Evolutionary conservation across 768 basidiomycete species (phyloP).

Genomic region (Mycena galopus): DNA sequence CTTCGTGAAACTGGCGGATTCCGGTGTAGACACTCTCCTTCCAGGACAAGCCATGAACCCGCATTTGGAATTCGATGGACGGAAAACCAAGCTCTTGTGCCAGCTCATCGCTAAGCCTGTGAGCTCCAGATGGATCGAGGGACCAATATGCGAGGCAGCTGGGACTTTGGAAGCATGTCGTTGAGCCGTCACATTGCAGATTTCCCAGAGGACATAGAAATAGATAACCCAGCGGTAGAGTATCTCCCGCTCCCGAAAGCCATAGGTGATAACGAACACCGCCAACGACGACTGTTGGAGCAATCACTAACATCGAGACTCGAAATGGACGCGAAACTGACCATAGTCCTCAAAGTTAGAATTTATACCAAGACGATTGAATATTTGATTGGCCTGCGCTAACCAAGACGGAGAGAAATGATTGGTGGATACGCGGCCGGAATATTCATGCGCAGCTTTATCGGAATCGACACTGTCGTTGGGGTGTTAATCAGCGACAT

Average conservation of each 20-base stretch:
- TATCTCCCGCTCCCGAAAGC: neutral
- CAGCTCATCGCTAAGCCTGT: neutral
- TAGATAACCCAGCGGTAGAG: neutral
- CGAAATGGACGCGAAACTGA: neutral
- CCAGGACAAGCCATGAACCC: neutral
- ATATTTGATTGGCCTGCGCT: slow-evolving; percentile 8
- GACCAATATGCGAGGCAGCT: neutral
- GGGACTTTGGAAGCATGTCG: neutral
- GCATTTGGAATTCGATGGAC: neutral
- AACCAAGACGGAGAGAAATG: neutral
- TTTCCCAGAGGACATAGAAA: neutral
- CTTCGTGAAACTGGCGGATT: slow-evolving; percentile 1
- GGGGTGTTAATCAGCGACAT: neutral
- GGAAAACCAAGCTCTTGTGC: neutral
- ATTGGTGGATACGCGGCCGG: neutral
- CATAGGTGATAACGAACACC: neutral
- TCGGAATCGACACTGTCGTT: neutral
- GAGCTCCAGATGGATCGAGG: too few relatives aligned
- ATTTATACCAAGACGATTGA: neutral
- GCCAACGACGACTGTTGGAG: neutral
- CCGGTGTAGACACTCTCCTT: neutral
- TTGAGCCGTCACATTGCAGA: neutral
- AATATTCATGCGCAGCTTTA: neutral
- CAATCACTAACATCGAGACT: neutral
- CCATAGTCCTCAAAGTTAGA: slow-evolving; percentile 2